Conservation (phyloP, 805 yeast species). For the Starmerella vaccinii region DNA sequence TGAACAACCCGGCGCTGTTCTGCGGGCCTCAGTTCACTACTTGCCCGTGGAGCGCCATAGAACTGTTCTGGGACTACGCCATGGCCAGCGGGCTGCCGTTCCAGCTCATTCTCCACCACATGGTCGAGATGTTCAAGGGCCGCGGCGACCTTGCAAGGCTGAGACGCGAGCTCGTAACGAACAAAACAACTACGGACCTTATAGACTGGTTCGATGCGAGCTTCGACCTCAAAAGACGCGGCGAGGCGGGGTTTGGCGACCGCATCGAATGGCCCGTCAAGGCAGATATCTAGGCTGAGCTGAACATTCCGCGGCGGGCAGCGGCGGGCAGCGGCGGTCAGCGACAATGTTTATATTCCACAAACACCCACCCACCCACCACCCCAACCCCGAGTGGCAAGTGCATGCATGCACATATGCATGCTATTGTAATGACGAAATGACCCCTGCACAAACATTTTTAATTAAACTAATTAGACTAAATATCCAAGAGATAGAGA, state of each 20-base stretch:
- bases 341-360: too few relatives aligned
- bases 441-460: too few relatives aligned
- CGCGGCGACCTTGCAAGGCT: slow-evolving; percentile 25
- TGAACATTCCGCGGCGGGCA: not conserved
- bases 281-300: too few relatives aligned
- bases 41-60: slow-evolving; percentile 90
- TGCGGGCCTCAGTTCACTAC: slow-evolving; percentile 44
- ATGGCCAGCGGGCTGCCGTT: slow-evolving; percentile 77
- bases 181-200: slow-evolving; percentile 48
- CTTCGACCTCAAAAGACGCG: slow-evolving; percentile 55
- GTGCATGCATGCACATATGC: too few relatives aligned
- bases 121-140: slow-evolving; percentile 67
- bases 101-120: slow-evolving; percentile 74
- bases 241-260: slow-evolving; percentile 61
- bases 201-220: slow-evolving; percentile 72
- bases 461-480: too few relatives aligned
- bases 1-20: slow-evolving; percentile 80
- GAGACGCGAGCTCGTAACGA: slow-evolving; percentile 54
- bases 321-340: too few relatives aligned
- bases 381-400: too few relatives aligned
- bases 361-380: too few relatives aligned
- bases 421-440: too few relatives aligned
- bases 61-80: slow-evolving; percentile 67
- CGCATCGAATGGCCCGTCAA: slow-evolving; percentile 37
- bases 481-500: too few relatives aligned